Conservation (phyloP, 345 rosid genomes). For the Anacardium occidentale region DNA sequence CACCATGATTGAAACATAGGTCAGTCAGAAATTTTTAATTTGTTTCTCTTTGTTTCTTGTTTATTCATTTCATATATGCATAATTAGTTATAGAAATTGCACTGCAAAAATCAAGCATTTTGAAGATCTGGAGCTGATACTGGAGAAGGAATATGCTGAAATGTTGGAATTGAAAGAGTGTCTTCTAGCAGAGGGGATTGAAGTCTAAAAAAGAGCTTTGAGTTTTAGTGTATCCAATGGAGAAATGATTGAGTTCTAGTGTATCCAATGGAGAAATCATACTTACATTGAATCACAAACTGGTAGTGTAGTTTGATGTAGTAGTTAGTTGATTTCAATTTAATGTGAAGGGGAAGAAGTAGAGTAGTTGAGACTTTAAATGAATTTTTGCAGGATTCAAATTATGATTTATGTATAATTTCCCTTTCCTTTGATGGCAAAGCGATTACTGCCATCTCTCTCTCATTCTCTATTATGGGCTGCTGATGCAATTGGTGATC, state of each 20-base stretch:
- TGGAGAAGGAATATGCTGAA: slow-evolving; percentile 70
- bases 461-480: background rate
- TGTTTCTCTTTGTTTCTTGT: slow-evolving; percentile 8
- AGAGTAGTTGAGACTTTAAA: background rate
- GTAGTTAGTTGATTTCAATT: slow-evolving; percentile 5
- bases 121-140: slow-evolving; percentile 63
- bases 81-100: slow-evolving; percentile 68
- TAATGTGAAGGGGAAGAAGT: slow-evolving; percentile 19
- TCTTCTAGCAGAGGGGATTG: slow-evolving; percentile 43
- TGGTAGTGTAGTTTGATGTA: slow-evolving; percentile 18
- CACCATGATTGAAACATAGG: slow-evolving; percentile 69
- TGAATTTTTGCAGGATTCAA: background rate
- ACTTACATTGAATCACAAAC: slow-evolving; percentile 29
- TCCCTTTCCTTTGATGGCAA: background rate
- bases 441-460: background rate
- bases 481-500: no score
- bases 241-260: slow-evolving; percentile 45
- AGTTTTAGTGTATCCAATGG: slow-evolving; percentile 47
- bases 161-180: slow-evolving; percentile 49
- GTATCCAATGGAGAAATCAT: slow-evolving; percentile 59
- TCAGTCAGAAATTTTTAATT: slow-evolving; percentile 21
- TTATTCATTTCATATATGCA: slow-evolving; percentile 12
- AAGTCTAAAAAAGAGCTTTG: slow-evolving; percentile 45
- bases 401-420: background rate
- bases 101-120: slow-evolving; percentile 62